Base-by-base conservation (phyloP, 1,139 yeast species). In the Kurtzmaniella natalensis region DNA sequence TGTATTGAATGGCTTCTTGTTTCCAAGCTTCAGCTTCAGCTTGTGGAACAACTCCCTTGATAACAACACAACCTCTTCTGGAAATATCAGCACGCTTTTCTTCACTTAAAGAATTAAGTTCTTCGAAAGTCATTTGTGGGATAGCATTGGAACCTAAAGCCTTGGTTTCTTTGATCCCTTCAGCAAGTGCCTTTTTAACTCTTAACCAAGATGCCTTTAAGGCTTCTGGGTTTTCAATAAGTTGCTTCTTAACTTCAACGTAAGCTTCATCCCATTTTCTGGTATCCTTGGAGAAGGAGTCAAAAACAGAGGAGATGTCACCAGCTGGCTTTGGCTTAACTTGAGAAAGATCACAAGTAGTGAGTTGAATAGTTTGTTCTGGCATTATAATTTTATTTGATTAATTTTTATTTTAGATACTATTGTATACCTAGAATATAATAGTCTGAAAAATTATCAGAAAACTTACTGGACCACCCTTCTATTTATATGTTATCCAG, bases 131-230 rank as follows among this genome's bases (percentile, higher is more conserved):
- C 11, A 51, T 43, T 7, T 30, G 30, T 1, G 57, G 56, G 13
- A 53, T 41, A 30, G 39, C 44, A 3, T 35, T 16, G 10, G 45
- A 33, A 1, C 53, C 54, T 14, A 41, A 37, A 7, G 34, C 30
- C 3, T 41, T 37, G 18, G 53, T 51, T 9, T 35, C 39, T 13
- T 36, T 37, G 4, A 37, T 42, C 35, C 46, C 48, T 10, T 37
- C 33, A 14, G 51, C 48, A 4, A 54, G 32, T 3, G 45, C 54
- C 10, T 29, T 37, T 19, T 53, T 41, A 16, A 54, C 36, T 18
- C 57, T 38, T 21, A 48, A 43, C 58, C 59, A 54, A 21, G 53
- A 47, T 2, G 31, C 47, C 11, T 44, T 47, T 1, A 53, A 57
- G 21, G 42, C 45, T 24, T 41, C 45, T 10, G 39, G 40, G 31